Evolutionary conservation across 306 rosid species (phyloP), one percentile per base, ranked within the genome.

Genomic region (Rubus idaeus): DNA sequence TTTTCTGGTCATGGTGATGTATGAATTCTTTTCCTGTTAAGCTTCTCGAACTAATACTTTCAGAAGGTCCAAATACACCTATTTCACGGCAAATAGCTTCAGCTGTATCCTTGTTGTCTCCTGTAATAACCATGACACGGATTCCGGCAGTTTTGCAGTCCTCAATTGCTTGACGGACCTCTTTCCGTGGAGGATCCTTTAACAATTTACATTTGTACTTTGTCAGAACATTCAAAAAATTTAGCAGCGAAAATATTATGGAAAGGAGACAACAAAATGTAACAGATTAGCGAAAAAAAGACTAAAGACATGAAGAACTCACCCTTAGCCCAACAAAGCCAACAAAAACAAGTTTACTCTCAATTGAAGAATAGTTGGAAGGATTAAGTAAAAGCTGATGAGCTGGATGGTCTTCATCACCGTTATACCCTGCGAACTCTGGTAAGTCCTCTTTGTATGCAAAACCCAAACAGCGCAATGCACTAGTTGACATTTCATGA

Each of bases 111-210:
- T 90, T 91, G 78, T 95, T 95, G 76, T 95, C 98, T 65, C 97
- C 97, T 0, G 97, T 95, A 67, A 95, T 92, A 53, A 95, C 97
- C 90, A 95, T 92, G 41, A 95, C 96, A 62, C 93, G 97, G 78
- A 94, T 90, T 56, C 98, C 98, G 75, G 98, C 98, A 42, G 96
- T 93, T 86, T 86, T 87, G 86, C 97, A 92, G 88, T 92, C 97
- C 86, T 89, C 86, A 64, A 94, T 89, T 68, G 98, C 98, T 78
- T 87, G 88, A 73, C 79, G 77, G 62, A 95, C 98, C 84, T 92
- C 98, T 71, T 78, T 88, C 79, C 98, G 86, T 45, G 98, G 98
- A 58, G 98, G 98, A 84, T 92, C 98, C 98, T 94, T 56, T 18
- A 52, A 79, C 63, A 71, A 16, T 53, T 30, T 30, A 35, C 26